These are phyloP conservation scores for Leishmania aethiopica DNA, from an alignment of 208 protist genomes.

Conservation along the genomic window DNA sequence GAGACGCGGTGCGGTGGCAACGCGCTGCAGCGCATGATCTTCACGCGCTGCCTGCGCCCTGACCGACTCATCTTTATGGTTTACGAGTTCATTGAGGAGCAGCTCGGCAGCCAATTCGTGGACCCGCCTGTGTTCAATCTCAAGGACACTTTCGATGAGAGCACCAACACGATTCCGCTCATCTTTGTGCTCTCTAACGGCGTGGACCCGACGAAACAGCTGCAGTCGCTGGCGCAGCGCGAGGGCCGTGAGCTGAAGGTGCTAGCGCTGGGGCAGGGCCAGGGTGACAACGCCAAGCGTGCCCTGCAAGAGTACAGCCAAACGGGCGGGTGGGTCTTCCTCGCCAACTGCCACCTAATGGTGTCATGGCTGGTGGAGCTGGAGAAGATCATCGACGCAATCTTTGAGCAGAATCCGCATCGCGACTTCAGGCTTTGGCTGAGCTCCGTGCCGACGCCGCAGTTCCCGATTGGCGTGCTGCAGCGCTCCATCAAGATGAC, in stretches of 20 bases:
- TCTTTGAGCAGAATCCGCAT: slow-evolving; percentile 91
- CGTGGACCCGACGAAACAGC: slow-evolving; percentile 96
- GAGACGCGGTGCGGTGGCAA: slow-evolving; percentile 79
- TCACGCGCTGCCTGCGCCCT: slow-evolving; percentile 97
- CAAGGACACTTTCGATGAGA: slow-evolving; percentile 94
- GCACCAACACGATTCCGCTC: slow-evolving; percentile 92
- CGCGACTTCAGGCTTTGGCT: slow-evolving; percentile 99
- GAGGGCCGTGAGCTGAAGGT: slow-evolving; percentile 86
- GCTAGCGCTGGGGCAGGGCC: slow-evolving; percentile 97
- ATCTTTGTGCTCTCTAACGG: slow-evolving; percentile 98
- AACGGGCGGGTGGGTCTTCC: slow-evolving; percentile 97
- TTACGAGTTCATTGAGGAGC: slow-evolving; percentile 95
- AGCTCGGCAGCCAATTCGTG: slow-evolving; percentile 95
- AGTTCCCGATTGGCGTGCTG: slow-evolving; percentile 97
- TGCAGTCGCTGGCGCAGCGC: slow-evolving; percentile 90
- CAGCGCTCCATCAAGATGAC: slow-evolving; percentile 98
- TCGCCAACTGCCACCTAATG: slow-evolving; percentile 99
- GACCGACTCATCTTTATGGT: slow-evolving; percentile 98
- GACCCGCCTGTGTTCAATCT: slow-evolving; percentile 98
- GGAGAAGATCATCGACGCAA: slow-evolving; percentile 97
- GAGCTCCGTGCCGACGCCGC: slow-evolving; percentile 96
- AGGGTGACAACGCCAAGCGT: slow-evolving; percentile 94
- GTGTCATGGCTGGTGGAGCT: slow-evolving; percentile 96
- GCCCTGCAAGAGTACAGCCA: slow-evolving; percentile 93
- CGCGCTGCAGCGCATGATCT: slow-evolving; percentile 97